Evolutionary conservation across 257 asterid genomes (phyloP), one percentile per base, ranked within the genome.

Genomic region (Ajuga chamaepitys): DNA sequence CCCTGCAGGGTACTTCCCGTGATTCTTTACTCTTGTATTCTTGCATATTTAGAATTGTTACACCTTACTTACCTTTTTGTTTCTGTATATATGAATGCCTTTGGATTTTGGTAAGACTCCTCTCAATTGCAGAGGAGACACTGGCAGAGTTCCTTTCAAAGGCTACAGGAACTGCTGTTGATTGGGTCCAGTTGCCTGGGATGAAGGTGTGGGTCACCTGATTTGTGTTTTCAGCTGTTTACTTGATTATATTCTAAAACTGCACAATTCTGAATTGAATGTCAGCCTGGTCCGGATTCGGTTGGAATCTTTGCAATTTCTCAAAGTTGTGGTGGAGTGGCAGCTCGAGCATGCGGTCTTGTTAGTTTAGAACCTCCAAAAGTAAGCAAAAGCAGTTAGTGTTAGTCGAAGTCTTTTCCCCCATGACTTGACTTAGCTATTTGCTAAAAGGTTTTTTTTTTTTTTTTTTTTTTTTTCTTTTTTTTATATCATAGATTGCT

Each of bases 101-200:
- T 66, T 71, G 64, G 81, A n/a, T n/a, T n/a, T n/a, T n/a, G n/a
- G n/a, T n/a, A n/a, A 91, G 97, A 71, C 95, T 91, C 79, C 86
- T 90, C 65, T 82, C 96, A 3, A 87, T 90, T 68, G 97, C 97
- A 16, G 96, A 88, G 78, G 97, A 90, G 85, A 90, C 97, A 78
- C 82, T 90, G 83, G 87, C 95, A 73, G 95, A 89, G 91, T 89
- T 89, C 86, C 93, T 90, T 30, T 85, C 96, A 51, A 90, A 90
- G 92, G 97, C 97, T 76, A 90, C 95, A 50, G 97, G 97, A 83
- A 90, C 95, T 80, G 96, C 97, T 80, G 95, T 90, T 38, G 96
- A 90, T 90, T 90, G 97, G 97, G 96, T 90, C 71, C 97, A 88
- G 86, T 79, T 90, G 95, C 97, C 97, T 81, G 97, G 97, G 88